Base-by-base conservation (phyloP, 1,284 basidiomycete genomes). In the Cutaneotrichosporon dermatis region DNA sequence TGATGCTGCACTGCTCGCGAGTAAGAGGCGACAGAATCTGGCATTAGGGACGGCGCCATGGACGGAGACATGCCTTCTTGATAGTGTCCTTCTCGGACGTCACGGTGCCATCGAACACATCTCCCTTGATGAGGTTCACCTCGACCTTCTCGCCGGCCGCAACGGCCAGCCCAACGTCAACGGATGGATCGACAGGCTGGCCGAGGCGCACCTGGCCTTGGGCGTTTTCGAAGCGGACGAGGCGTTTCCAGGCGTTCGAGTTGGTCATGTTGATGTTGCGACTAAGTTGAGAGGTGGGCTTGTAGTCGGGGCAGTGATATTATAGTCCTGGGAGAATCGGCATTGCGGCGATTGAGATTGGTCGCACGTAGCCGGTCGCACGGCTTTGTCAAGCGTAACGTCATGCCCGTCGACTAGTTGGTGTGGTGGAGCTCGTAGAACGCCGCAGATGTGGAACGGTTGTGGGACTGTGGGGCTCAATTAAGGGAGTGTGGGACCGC, bases 111-210 rank as follows among this genome's bases (percentile, higher is more conserved):
- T 16, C 16, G 60, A 45, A 57, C 11, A 61, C n/a, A 43, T 58
- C 60, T 8, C 66, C 64, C 2, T 64, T 49, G 41, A 68, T 56
- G 13, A 60, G 44, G 45, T 61, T 43, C 13, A 65, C 63, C 42
- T 62, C 44, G 33, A 66, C 65, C 4, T 45, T 35, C 37, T 64
- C 45, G 4, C 62, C 64, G 4, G 53, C 61, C 2, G 66, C 64
- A 37, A 62, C 50, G 6, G 78, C 76, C 1, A 73, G 64, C 13
- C 80, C 80, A 33, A 80, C 72, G 56, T 80, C 79, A 8, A 76
- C 56, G 0, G 55, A 13, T 0, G 66, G n/a, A 54, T 79, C 71
- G 34, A 72, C 64, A 0, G 76, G 76, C 53, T 76, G 69, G 41
- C 77, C 76, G 11, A 68, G 58, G 6, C 54, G 63, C 10, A 52